These are phyloP conservation scores for Millerozyma miso DNA, from an alignment of 805 yeast species.

Conservation along the genomic window DNA sequence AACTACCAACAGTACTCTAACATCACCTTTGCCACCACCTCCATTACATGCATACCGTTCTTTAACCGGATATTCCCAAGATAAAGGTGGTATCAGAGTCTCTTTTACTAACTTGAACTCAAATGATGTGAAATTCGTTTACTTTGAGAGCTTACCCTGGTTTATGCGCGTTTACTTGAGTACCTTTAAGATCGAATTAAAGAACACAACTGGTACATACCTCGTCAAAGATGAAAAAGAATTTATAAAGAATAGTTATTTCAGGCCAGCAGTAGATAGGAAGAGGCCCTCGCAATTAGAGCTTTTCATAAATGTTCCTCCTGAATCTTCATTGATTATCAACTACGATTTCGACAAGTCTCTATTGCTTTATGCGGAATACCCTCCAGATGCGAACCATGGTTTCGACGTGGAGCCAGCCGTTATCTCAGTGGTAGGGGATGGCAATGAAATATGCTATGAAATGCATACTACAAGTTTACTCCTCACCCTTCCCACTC, in stretches of 20 bases:
- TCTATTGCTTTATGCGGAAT: conserved; percentile 77
- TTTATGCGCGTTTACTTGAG: conserved; percentile 80
- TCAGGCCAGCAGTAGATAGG: conserved; percentile 77
- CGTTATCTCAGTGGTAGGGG: conserved; percentile 54
- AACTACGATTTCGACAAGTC: conserved; percentile 86
- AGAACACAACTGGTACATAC: conserved; percentile 16
- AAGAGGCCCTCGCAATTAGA: conserved; percentile 81
- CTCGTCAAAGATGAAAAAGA: conserved; percentile 15
- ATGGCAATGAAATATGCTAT: conserved; percentile 27
- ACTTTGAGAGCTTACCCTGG: conserved; percentile 90
- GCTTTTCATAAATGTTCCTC: conserved; percentile 59
- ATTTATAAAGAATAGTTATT: conserved; percentile 50
- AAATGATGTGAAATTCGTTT: conserved; percentile 44
- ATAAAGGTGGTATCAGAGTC: conserved; percentile 81
- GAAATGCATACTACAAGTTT: conserved; percentile 81
- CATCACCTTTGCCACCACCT: conserved; percentile 48
- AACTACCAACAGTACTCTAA: conserved; percentile 43
- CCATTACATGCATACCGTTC: conserved; percentile 79
- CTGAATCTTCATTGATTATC: conserved; percentile 53
- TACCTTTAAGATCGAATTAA: conserved; percentile 45
- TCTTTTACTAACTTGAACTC: conserved; percentile 65
- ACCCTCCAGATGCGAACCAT: conserved; percentile 99
- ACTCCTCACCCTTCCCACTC: conserved; percentile 84
- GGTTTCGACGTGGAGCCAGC: conserved; percentile 96
- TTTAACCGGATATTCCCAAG: conserved; percentile 87